These are phyloP conservation scores for Remersonia thermophila DNA, from an alignment of 2,329 filamentous ascomycete genomes.

Conservation along the genomic window DNA sequence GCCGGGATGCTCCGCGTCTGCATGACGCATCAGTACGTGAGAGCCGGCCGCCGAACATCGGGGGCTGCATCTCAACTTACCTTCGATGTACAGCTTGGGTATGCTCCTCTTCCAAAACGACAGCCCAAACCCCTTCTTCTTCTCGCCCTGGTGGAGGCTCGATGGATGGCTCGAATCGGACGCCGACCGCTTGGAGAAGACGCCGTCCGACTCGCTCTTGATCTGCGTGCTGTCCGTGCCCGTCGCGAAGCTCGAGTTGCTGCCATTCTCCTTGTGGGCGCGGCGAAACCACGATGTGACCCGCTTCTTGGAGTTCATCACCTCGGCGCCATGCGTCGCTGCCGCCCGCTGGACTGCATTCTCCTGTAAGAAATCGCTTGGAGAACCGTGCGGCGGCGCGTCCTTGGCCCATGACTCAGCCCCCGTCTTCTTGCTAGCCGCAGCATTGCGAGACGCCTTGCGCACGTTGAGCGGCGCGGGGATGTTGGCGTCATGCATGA, in stretches of 20 bases:
- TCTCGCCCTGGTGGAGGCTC: conserved; percentile 5
- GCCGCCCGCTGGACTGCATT: conserved; percentile 1
- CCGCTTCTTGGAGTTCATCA: conserved; percentile 28
- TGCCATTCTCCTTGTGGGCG: conserved; percentile 27
- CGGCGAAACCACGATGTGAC: conserved; percentile 41
- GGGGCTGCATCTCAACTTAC: no score
- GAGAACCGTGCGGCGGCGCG: conserved; percentile 1
- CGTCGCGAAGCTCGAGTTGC: conserved; percentile 10
- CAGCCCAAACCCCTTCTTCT: conserved; percentile 41
- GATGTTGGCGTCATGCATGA: conserved; percentile 21
- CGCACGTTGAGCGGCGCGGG: conserved; percentile 31
- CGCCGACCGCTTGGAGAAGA: background rate
- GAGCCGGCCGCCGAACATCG: no score
- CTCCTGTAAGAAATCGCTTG: no score
- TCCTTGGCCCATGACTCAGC: background rate
- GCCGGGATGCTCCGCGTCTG: no score
- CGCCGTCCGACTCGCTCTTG: conserved; percentile 2
- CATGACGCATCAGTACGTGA: no score
- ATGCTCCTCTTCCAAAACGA: conserved; percentile 41
- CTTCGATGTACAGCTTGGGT: no score
- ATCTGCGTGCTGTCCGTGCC: conserved; percentile 11
- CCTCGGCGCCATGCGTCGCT: conserved; percentile 10
- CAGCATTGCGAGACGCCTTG: conserved; percentile 18
- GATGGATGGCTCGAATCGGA: conserved; percentile 2
- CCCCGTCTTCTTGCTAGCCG: no score